phyloP scores from a whole-genome alignment of 2,329 filamentous ascomycete genomes.

The Chrysoporthe puriensis region DNA sequence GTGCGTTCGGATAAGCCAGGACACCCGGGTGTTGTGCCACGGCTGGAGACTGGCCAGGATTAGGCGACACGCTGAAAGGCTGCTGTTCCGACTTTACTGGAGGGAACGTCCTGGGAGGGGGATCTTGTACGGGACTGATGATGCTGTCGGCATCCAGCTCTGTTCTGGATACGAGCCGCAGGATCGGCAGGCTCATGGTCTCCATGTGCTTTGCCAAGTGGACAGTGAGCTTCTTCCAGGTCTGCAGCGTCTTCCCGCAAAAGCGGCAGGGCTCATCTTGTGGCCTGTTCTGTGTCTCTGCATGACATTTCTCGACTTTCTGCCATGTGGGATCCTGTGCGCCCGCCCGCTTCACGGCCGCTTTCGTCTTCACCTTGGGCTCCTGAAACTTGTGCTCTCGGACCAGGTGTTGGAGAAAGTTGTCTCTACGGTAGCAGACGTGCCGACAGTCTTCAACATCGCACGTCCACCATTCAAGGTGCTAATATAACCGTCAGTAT shows the following conservation, averaged over 20 bases:
- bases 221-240: conserved; percentile 93
- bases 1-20: conserved; percentile 20
- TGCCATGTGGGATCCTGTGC: conserved; percentile 70
- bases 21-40: conserved; percentile 22
- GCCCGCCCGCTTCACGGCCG: conserved; percentile 63
- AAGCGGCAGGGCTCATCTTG: conserved; percentile 84
- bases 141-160: conserved; percentile 62
- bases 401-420: conserved; percentile 90
- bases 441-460: conserved; percentile 80
- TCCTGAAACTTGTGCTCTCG: conserved; percentile 87
- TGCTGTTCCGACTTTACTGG: conserved; percentile 39
- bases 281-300: conserved; percentile 67
- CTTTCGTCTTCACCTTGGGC: conserved; percentile 77
- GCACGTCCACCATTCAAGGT: conserved; percentile 90
- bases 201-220: conserved; percentile 96
- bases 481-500: conserved; percentile 38
- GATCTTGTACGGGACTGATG: conserved; percentile 69
- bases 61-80: conserved; percentile 31
- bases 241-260: conserved; percentile 78
- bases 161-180: conserved; percentile 58
- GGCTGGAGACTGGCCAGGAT: conserved; percentile 26
- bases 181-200: conserved; percentile 80
- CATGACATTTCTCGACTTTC: conserved; percentile 77
- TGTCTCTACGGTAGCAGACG: conserved; percentile 84
- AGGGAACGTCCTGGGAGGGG: conserved; percentile 46